Evolutionary conservation across 345 rosid genomes (phyloP), one percentile per base, ranked within the genome.

Genomic region (Isatis tinctoria): DNA sequence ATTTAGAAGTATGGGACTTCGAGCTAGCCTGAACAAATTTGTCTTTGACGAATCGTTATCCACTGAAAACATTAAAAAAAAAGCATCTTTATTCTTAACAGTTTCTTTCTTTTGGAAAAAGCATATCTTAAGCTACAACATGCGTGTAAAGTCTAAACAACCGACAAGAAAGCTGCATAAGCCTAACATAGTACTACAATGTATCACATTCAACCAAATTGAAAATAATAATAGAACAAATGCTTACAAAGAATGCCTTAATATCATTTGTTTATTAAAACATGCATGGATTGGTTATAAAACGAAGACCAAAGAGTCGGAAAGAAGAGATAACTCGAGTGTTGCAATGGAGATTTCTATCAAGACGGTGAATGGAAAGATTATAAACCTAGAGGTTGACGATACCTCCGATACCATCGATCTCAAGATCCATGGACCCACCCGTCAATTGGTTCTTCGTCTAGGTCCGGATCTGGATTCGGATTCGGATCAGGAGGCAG

Each of bases 401-500:
- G n/a, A n/a, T n/a, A n/a, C n/a, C n/a, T n/a, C n/a, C n/a, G n/a
- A n/a, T n/a, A n/a, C 56, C 10, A 69, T 69, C 7, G 56, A 69
- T 24, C 51, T 69, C 26, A 69, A 57, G 33, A 30, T 69, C 35
- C 56, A 43, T 57, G 73, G 73, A 41, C 33, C 51, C 0, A 32
- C 44, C 33, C 65, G 73, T 30, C 53, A 32, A 14, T 0, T 69
- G 22, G 39, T 69, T 43, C 20, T 69, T 26, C 27, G 51, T 53
- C 24, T 67, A 0, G 36, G 37, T 51, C 41, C 60, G 5, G 66
- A 24, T 6, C 49, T 6, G 1, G 30, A 17, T 10, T n/a, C 36
- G 5, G 43, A 33, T 6, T 17, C 5, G 4, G 62, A 10, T 54
- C 10, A 26, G 18, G 14, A 28, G 4, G 44, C 0, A 27, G 10